Percentiles rank a stretch among this genome's conserved stretches.
Evolutionary conservation across 2,329 filamentous ascomycete genomes (phyloP).

Genomic region (Aspergillus intermedius): DNA sequence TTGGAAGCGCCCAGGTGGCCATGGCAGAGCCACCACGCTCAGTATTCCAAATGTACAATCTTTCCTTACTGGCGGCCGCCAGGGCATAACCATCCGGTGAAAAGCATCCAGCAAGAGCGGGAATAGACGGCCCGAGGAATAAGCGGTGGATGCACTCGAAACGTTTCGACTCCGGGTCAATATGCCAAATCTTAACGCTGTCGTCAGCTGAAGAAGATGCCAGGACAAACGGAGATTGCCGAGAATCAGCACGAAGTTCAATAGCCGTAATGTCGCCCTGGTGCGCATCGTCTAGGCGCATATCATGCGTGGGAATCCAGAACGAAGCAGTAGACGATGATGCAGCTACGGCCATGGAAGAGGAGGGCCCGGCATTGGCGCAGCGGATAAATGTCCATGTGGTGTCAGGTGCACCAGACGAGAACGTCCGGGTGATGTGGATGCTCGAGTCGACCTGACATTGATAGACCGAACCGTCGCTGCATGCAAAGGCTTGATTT

Average conservation of each 20-base stretch:
- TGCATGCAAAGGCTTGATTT: conserved; percentile 34
- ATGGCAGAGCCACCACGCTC: conserved; percentile 39
- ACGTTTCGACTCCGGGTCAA: conserved; percentile 32
- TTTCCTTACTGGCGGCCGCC: conserved; percentile 39
- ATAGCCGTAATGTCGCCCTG: conserved; percentile 39
- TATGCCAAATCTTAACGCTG: conserved; percentile 40
- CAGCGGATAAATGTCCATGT: conserved; percentile 39
- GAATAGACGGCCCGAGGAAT: conserved; percentile 28
- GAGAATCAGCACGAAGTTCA: conserved; percentile 33
- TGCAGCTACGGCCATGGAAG: conserved; percentile 34
- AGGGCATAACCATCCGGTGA: conserved; percentile 44
- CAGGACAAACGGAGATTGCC: conserved; percentile 27
- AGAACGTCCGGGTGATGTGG: conserved; percentile 28
- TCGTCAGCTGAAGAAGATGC: conserved; percentile 42
- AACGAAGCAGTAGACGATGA: conserved; percentile 32
- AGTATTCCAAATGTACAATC: conserved; percentile 42
- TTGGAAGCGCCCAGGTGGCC: conserved; percentile 33
- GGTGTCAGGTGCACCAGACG: conserved; percentile 22
- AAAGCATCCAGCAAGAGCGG: conserved; percentile 38
- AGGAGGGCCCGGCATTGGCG: conserved; percentile 18
- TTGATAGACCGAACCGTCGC: conserved; percentile 35
- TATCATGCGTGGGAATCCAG: conserved; percentile 42
- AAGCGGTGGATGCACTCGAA: conserved; percentile 33
- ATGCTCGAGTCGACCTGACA: conserved; percentile 35
- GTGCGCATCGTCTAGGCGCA: conserved; percentile 34